Evolutionary conservation across 129 eudicot genomes (phyloP).

Genomic region (Erigeron canadensis): DNA sequence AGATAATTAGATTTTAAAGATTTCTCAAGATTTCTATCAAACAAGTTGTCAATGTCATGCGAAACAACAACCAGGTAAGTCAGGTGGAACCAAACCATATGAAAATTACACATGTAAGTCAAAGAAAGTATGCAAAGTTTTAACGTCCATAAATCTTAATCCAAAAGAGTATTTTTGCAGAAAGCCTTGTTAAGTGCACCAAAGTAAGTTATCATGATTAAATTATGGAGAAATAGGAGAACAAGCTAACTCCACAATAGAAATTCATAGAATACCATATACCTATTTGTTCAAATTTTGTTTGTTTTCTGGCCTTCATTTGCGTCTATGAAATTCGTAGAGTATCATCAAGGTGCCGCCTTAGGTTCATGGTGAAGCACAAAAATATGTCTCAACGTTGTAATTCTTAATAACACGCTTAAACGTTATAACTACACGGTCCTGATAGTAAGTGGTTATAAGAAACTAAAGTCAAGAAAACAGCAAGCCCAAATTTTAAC

Average conservation of each 20-base stretch:
- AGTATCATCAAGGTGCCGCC: slow-evolving; percentile 3
- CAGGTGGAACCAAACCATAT: slow-evolving; percentile 4
- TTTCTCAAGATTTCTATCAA: not conserved
- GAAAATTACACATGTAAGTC: not conserved
- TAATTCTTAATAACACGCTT: not conserved
- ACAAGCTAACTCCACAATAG: not conserved
- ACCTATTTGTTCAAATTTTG: slow-evolving; percentile 3
- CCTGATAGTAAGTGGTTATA: slow-evolving; percentile 8
- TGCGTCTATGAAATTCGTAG: slow-evolving; percentile 6
- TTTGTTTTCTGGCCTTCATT: not conserved
- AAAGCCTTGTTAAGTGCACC: slow-evolving; percentile 3
- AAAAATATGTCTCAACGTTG: not conserved
- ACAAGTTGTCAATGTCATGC: not conserved
- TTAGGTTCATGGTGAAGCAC: not conserved
- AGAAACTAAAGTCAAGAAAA: slow-evolving; percentile 13
- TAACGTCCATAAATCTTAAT: not conserved
- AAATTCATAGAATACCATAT: slow-evolving; percentile 14
- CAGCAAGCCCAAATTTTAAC: slow-evolving; percentile 7
- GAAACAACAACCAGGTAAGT: slow-evolving; percentile 8
- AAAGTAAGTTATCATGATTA: slow-evolving; percentile 6
- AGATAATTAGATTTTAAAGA: not conserved
- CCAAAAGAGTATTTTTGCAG: not conserved
- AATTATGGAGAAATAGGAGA: not conserved
- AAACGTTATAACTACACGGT: not conserved
- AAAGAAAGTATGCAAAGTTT: slow-evolving; percentile 4